A percentile compares a stretch with the other conserved stretches of the same genome.
phyloP scores from a whole-genome alignment of 208 protist species.

The Porcisia hertigi region DNA sequence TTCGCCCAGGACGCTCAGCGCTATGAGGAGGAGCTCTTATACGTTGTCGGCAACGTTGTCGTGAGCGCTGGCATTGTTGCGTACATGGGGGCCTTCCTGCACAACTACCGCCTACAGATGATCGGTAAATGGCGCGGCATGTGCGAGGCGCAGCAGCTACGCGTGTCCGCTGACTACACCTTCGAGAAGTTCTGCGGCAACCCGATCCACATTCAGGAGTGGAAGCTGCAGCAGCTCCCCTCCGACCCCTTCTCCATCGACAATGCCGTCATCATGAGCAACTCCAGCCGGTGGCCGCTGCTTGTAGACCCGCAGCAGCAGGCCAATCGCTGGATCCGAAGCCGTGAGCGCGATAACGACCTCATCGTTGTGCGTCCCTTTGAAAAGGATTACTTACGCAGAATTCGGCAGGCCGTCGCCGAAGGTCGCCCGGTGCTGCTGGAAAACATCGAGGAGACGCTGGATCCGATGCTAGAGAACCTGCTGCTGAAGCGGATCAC shows the following conservation, averaged over 20 bases:
- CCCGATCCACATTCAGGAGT: slow-evolving; percentile 91
- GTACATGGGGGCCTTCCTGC: slow-evolving; percentile 96
- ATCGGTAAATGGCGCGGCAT: slow-evolving; percentile 75
- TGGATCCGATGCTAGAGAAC: slow-evolving; percentile 98
- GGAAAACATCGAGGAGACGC: slow-evolving; percentile 95
- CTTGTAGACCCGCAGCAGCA: slow-evolving; percentile 95
- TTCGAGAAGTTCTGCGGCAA: slow-evolving; percentile 89
- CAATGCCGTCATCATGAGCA: slow-evolving; percentile 94
- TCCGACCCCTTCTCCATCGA: slow-evolving; percentile 93
- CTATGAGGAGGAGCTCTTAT: slow-evolving; percentile 80
- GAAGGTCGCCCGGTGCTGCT: slow-evolving; percentile 95
- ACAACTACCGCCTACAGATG: slow-evolving; percentile 87
- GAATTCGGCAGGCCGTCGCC: slow-evolving; percentile 92
- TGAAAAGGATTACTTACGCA: slow-evolving; percentile 82
- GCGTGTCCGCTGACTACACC: slow-evolving; percentile 83
- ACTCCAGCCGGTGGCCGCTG: slow-evolving; percentile 91
- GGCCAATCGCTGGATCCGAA: slow-evolving; percentile 95
- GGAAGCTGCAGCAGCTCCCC: slow-evolving; percentile 93
- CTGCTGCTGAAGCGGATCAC: slow-evolving; percentile 95
- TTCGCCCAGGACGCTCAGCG: slow-evolving; percentile 86
- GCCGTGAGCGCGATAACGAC: slow-evolving; percentile 85
- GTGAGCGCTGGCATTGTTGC: slow-evolving; percentile 93
- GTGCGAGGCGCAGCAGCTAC: slow-evolving; percentile 72
- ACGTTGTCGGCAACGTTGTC: slow-evolving; percentile 95
- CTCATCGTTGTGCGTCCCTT: slow-evolving; percentile 86